Evolutionary conservation across 257 asterid genomes (phyloP).

Genomic region (Ballota nigra): DNA sequence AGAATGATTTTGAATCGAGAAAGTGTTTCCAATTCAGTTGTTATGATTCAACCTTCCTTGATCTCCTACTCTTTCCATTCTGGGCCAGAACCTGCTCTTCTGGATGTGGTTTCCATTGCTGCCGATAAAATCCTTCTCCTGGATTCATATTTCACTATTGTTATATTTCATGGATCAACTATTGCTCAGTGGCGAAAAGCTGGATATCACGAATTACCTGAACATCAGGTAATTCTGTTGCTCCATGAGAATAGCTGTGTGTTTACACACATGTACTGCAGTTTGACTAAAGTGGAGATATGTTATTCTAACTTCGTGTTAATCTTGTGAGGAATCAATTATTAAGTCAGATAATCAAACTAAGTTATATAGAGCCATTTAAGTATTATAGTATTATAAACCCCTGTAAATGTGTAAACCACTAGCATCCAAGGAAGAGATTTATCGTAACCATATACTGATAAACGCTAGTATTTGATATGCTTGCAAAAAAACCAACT

Average conservation of each 20-base stretch:
- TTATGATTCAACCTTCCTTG: conserved; percentile 98
- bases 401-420: neutral
- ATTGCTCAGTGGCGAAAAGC: conserved; percentile 96
- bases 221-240: conserved; percentile 70
- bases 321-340: conserved; percentile 10
- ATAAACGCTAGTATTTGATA: neutral
- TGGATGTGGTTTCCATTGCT: conserved; percentile 89
- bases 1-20: conserved; percentile 91
- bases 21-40: conserved; percentile 90
- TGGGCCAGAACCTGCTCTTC: conserved; percentile 94
- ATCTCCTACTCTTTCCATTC: conserved; percentile 93
- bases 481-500: neutral
- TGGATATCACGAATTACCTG: conserved; percentile 89
- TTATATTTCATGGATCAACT: conserved; percentile 93
- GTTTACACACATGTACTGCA: conserved; percentile 13
- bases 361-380: neutral
- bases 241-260: conserved; percentile 14
- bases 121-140: conserved; percentile 89
- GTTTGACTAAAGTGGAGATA: neutral
- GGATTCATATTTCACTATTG: conserved; percentile 91
- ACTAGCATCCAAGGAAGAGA: neutral
- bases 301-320: neutral
- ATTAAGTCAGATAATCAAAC: too few species aligned
- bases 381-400: too few species aligned
- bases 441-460: neutral